Evolutionary conservation across 2,329 filamentous ascomycete species (phyloP).

Genomic region (Pseudogymnoascus sp.): DNA sequence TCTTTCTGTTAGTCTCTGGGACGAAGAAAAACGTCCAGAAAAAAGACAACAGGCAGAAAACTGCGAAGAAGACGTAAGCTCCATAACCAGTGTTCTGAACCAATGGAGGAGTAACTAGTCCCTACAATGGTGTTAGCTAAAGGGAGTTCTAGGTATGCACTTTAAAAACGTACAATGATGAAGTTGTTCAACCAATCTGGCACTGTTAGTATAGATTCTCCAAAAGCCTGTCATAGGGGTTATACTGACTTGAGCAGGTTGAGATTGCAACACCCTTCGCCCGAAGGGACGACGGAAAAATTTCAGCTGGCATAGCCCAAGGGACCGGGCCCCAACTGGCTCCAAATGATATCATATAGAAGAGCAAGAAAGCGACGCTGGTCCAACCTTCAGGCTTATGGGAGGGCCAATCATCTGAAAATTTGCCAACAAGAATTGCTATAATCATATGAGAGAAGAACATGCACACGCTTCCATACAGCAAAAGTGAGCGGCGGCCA

Average conservation of each 20-base stretch:
- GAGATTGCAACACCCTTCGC: conserved; percentile 61
- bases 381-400: conserved; percentile 47
- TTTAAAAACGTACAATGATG: conserved; percentile 31
- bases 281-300: conserved; percentile 52
- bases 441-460: conserved; percentile 42
- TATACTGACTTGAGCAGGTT: conserved; percentile 42
- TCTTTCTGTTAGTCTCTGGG: conserved; percentile 49
- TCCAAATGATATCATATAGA: conserved; percentile 56
- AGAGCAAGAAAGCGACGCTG: conserved; percentile 46
- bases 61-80: conserved; percentile 50
- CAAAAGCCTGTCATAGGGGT: background rate
- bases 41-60: conserved; percentile 41
- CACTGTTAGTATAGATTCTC: background rate
- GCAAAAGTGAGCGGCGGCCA: conserved; percentile 39
- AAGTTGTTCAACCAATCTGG: conserved; percentile 48
- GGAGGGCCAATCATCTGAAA: conserved; percentile 41
- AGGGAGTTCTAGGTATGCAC: background rate
- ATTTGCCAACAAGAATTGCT: conserved; percentile 47
- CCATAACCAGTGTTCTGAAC: conserved; percentile 52
- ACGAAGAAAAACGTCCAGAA: conserved; percentile 48
- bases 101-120: conserved; percentile 58
- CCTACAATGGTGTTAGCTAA: background rate
- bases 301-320: conserved; percentile 45
- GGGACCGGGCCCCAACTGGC: conserved; percentile 18
- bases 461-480: conserved; percentile 40